Evolutionary conservation across 768 basidiomycete genomes (phyloP).

Genomic region (Termitomyces bulborhizus): DNA sequence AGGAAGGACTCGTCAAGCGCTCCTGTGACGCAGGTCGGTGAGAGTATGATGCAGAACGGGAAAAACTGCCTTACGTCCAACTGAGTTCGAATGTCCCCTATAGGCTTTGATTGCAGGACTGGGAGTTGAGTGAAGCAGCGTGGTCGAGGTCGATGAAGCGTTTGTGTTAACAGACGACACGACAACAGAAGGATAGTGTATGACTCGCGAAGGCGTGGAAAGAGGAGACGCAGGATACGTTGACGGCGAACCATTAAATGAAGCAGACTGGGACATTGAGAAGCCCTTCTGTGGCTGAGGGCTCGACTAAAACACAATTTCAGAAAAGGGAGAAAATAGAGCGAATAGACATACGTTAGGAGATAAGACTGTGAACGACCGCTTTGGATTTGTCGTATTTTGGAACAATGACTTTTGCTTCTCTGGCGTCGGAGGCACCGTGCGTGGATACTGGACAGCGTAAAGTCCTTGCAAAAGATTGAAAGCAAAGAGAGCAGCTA

Average conservation of each 20-base stretch:
- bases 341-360: constrained; percentile 26
- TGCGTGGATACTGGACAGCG: constrained; percentile 39
- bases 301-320: constrained; percentile 23
- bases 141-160: constrained; percentile 27
- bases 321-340: not conserved
- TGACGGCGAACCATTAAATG: constrained; percentile 20
- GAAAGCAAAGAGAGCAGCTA: constrained; percentile 26
- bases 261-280: constrained; percentile 29
- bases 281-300: constrained; percentile 40
- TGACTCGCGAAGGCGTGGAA: constrained; percentile 32
- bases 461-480: constrained; percentile 36
- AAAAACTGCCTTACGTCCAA: constrained; percentile 28
- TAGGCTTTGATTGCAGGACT: constrained; percentile 39
- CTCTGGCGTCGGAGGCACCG: constrained; percentile 28
- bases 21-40: constrained; percentile 17
- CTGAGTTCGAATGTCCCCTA: constrained; percentile 27
- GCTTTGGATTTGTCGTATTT: constrained; percentile 25
- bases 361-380: constrained; percentile 32
- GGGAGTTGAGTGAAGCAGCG: constrained; percentile 27
- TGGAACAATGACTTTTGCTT: constrained; percentile 21
- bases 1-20: constrained; percentile 38
- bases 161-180: constrained; percentile 26
- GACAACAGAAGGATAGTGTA: constrained; percentile 28
- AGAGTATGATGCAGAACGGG: not conserved
- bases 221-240: constrained; percentile 32